phyloP scores from a whole-genome alignment of 176 grass and related monocot genomes.

The Bromus sterilis region DNA sequence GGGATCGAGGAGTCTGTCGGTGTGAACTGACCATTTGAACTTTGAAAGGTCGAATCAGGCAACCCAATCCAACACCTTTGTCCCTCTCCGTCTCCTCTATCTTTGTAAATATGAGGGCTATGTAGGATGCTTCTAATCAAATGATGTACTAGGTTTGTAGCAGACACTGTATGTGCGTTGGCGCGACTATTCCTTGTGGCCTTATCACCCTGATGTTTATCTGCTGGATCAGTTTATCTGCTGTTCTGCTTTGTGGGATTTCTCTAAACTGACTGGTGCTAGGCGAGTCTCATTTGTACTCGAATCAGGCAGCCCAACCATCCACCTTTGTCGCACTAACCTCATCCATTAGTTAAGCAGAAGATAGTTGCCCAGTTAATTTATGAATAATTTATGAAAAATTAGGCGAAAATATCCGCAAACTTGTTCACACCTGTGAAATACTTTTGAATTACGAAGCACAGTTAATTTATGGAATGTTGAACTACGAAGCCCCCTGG shows the following conservation, averaged over 20 bases:
- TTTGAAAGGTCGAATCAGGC: background rate
- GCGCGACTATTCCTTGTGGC: background rate
- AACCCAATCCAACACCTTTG: background rate
- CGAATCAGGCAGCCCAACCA: too few relatives aligned
- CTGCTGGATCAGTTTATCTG: background rate
- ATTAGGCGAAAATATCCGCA: too few relatives aligned
- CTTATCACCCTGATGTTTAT: background rate
- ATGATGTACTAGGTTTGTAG: conserved; percentile 4
- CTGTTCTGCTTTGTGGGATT: background rate
- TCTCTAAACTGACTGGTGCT: background rate
- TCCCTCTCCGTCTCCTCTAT: background rate
- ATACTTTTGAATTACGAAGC: too few relatives aligned
- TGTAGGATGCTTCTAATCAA: conserved; percentile 2
- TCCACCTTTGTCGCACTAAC: too few relatives aligned
- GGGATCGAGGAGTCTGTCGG: conserved; percentile 48
- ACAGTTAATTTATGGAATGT: too few relatives aligned
- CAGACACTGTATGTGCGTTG: conserved; percentile 2
- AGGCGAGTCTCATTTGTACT: too few relatives aligned
- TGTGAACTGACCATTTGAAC: conserved; percentile 26
- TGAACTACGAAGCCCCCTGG: too few relatives aligned
- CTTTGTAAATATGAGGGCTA: conserved; percentile 10
- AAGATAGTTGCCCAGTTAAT: too few relatives aligned
- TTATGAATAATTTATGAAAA: too few relatives aligned
- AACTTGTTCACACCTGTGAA: too few relatives aligned
- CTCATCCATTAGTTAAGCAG: too few relatives aligned